Conservation (phyloP, 169 alveolate species). For the Hepatocystis sp. region DNA sequence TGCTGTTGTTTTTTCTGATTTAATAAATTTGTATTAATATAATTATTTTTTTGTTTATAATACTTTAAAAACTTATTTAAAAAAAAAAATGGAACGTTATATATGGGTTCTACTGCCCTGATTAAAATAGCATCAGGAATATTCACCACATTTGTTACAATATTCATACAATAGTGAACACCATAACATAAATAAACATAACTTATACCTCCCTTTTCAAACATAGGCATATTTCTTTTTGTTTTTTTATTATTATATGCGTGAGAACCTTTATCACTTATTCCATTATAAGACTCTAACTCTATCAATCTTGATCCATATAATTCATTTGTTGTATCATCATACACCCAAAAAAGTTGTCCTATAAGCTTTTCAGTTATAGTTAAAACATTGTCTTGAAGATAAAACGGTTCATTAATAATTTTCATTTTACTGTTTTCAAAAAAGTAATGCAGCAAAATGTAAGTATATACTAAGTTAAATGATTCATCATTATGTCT, state of each 20-base stretch:
- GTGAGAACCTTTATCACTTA: conserved; percentile 77
- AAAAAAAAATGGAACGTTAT: conserved; percentile 2
- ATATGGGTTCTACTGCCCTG: conserved; percentile 75
- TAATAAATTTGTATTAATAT: too few species aligned
- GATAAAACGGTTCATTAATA: conserved; percentile 45
- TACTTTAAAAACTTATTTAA: conserved; percentile 18
- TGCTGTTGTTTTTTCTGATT: too few species aligned
- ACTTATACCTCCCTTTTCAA: conserved; percentile 74
- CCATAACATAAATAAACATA: conserved; percentile 80
- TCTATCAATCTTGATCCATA: conserved; percentile 67
- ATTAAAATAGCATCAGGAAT: conserved; percentile 78
- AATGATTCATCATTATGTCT: neutral
- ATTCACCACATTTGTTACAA: conserved; percentile 66
- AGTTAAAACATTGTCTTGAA: conserved; percentile 34
- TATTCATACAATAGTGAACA: conserved; percentile 71
- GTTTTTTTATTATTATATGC: conserved; percentile 75
- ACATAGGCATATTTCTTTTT: conserved; percentile 70
- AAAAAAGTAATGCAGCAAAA: conserved; percentile 41
- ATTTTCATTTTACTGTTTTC: conserved; percentile 22
- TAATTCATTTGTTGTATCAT: conserved; percentile 15
- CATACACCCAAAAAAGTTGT: conserved; percentile 46
- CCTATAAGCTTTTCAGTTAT: conserved; percentile 58
- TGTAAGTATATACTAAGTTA: conserved; percentile 18
- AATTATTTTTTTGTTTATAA: neutral
- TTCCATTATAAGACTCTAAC: conserved; percentile 77